Percentiles rank a stretch among this genome's conserved stretches.
These are phyloP conservation scores for Exsudoporus frostii DNA, from an alignment of 768 basidiomycete species.

Conservation along the genomic window DNA sequence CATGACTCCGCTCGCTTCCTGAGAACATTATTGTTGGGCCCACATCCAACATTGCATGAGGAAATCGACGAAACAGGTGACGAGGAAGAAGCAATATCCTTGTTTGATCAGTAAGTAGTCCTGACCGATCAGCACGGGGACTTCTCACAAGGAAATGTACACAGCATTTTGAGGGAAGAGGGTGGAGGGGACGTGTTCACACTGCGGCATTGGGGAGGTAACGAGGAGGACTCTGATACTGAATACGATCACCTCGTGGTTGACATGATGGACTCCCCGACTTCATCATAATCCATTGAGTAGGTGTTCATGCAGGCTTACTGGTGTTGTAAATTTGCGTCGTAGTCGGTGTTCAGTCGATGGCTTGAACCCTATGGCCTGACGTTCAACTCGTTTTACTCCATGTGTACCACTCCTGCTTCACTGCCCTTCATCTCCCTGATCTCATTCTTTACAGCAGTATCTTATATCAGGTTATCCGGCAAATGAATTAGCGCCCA, in stretches of 20 bases:
- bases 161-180: constrained; percentile 59
- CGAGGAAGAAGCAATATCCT: constrained; percentile 52
- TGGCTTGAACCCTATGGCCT: constrained; percentile 7
- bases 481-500: constrained; percentile 5
- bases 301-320: constrained; percentile 5
- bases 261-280: constrained; percentile 23
- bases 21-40: constrained; percentile 33
- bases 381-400: constrained; percentile 3
- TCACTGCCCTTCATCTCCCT: not conserved
- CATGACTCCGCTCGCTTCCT: constrained; percentile 38
- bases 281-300: constrained; percentile 8
- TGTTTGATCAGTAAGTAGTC: constrained; percentile 68
- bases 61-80: constrained; percentile 31
- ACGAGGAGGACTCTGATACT: constrained; percentile 26
- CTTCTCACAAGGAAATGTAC: constrained; percentile 7
- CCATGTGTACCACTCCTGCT: not conserved
- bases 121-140: not conserved
- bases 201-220: constrained; percentile 38
- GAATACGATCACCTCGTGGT: constrained; percentile 23
- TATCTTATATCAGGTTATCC: not conserved
- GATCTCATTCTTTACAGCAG: not conserved
- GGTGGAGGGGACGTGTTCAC: constrained; percentile 55
- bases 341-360: not conserved
- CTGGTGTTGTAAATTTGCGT: constrained; percentile 8
- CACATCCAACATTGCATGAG: constrained; percentile 28